Evolutionary conservation across 1,284 basidiomycete species (phyloP), one percentile per base, ranked within the genome.

Genomic region (Pterula multifida): DNA sequence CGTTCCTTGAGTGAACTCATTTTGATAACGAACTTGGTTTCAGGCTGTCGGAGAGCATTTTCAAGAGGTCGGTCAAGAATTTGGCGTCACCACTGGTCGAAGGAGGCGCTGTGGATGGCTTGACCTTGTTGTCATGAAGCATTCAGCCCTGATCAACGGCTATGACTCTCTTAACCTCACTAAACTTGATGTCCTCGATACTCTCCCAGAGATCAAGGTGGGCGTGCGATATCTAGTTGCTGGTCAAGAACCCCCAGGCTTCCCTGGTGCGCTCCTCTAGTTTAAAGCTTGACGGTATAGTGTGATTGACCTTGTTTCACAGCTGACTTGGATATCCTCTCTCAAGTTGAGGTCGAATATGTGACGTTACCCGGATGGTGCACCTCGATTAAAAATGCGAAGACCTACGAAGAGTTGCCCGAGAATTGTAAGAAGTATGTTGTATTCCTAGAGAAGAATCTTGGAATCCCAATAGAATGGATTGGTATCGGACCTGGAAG

Each of bases 21-120:
- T 23, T 50, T 47, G 26, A 47, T n/a, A n/a, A n/a, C n/a, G n/a
- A n/a, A 45, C 23, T 24, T 49, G n/a, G 49, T 17, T 25, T 25
- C 56, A 90, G 88, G 79, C 85, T 28, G 68, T 87, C 45, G 95
- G 95, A 13, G 75, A 76, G 32, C 90, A 94, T 60, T 70, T 98
- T 32, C 95, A 98, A 71, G 90, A 96, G 68, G 85, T 97, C 11
- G 95, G 95, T 3, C 78, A 76, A 52, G 95, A 98, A 67, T 96
- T 79, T 60, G 95, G 96, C 26, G 82, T 79, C 26, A 96, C 92
- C 3, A 98, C 95, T 0, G 95, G 95, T 23, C 81, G 95, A 32
- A 74, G 89, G 49, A 78, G 95, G 54, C 85, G 96, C 50, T 94
- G 92, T 65, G 95, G 95, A 23, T 98, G 96, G 96, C 80, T 98